Base-by-base conservation (phyloP, 768 basidiomycete species). In the Boletus rufocinnamomeus region DNA sequence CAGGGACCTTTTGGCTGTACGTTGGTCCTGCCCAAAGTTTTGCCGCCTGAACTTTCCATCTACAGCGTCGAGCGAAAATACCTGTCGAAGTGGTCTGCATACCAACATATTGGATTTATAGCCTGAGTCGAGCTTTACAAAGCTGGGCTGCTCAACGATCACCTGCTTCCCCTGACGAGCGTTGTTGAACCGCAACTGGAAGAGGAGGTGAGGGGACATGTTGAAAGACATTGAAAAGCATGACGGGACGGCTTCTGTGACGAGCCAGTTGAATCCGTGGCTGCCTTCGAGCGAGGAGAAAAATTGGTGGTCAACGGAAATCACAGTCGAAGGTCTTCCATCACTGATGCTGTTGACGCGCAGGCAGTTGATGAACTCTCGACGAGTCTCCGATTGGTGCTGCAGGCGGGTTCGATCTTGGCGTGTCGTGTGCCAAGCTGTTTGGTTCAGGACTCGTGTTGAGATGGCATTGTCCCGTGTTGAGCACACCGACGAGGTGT, bases 301-400 rank as follows among this genome's bases (percentile, higher is more conserved):
- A 4, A 60, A 47, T 8, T 91, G 88, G 88, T 82, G 77, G 69
- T 72, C 72, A 11, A 80, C 82, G 3, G 76, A 79, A 54, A 67
- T 91, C 19, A 50, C 51, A 10, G 75, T 89, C 14, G 79, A 78
- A 2, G 80, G 77, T 74, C 82, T 21, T 68, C 80, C 82, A n/a
- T 68, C 80, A 0, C 62, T 87, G 47, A 74, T 72, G 27, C 66
- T 88, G 62, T 80, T 84, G 48, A 83, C 82, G 10, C 78, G 75
- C 6, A 66, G 54, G 67, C 58, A 50, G 54, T 56, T 27, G 72
- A 76, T 52, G 66, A 79, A 19, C 63, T 92, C 28, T 92, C 89
- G 2, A 91, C 88, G 3, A 96, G 72, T 83, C 91, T 3, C 74
- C 92, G 14, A 87, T 94, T 27, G 93, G 93, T 1, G 91, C 91